Conservation (phyloP, 2,329 filamentous ascomycete species). For the Cercospora sesami region DNA sequence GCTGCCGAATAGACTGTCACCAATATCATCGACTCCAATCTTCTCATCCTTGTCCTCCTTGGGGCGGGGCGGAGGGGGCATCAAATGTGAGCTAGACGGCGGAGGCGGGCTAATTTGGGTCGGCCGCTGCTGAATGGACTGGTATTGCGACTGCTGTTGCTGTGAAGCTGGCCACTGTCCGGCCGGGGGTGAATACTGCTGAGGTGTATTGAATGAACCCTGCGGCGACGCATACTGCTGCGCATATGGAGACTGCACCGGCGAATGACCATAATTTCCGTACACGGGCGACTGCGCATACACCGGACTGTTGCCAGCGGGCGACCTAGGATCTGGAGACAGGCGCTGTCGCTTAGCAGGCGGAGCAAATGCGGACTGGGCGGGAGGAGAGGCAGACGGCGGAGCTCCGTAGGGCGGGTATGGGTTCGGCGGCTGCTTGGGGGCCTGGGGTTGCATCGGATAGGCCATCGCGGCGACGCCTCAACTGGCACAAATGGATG, state of each 20-base stretch:
- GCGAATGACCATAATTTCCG: conserved; percentile 41
- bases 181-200: conserved; percentile 33
- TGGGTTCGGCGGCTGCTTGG: conserved; percentile 33
- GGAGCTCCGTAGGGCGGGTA: conserved; percentile 52
- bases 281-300: conserved; percentile 41
- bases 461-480: conserved; percentile 27
- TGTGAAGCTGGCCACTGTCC: conserved; percentile 7
- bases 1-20: conserved; percentile 79
- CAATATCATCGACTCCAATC: conserved; percentile 68
- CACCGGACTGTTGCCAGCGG: conserved; percentile 53
- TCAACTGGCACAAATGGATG: background rate
- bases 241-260: conserved; percentile 33
- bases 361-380: conserved; percentile 51
- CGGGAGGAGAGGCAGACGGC: conserved; percentile 37
- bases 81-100: conserved; percentile 38
- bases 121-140: conserved; percentile 26
- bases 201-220: conserved; percentile 37
- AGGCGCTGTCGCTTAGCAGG: conserved; percentile 72
- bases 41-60: conserved; percentile 60
- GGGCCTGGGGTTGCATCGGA: conserved; percentile 37
- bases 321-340: conserved; percentile 67
- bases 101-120: conserved; percentile 29
- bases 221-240: conserved; percentile 34
- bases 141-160: conserved; percentile 26
- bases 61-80: conserved; percentile 65